Evolutionary conservation across 495 filamentous ascomycete genomes (phyloP).

Genomic region (Aspergillus indologenus): DNA sequence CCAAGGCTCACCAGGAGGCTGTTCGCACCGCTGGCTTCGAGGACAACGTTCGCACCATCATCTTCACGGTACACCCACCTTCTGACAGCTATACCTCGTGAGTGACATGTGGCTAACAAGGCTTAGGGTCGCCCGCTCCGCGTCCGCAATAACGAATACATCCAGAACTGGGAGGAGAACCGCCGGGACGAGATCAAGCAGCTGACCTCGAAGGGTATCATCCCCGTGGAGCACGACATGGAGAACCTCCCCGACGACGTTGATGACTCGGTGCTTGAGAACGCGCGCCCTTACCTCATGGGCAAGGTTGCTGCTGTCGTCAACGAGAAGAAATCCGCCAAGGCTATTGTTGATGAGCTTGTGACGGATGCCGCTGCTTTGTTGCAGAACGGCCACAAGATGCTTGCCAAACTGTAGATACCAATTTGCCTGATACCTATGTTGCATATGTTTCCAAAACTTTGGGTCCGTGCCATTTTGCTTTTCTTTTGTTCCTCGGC

Average conservation of each 20-base stretch:
- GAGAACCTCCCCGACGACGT: constrained; percentile 74
- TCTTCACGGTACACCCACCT: constrained; percentile 71
- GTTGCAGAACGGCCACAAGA: constrained; percentile 62
- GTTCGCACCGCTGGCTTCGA: constrained; percentile 88
- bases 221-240: constrained; percentile 92
- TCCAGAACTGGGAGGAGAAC: constrained; percentile 94
- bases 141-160: constrained; percentile 90
- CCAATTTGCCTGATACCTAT: constrained; percentile 2
- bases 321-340: constrained; percentile 89
- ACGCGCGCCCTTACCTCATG: constrained; percentile 90
- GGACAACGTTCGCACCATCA: constrained; percentile 93
- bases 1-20: constrained; percentile 93
- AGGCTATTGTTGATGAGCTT: constrained; percentile 92
- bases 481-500: neutral
- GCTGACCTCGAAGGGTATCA: constrained; percentile 79
- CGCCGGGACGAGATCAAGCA: constrained; percentile 84
- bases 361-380: constrained; percentile 73
- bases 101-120: constrained; percentile 21
- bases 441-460: neutral
- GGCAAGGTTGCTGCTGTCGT: constrained; percentile 93
- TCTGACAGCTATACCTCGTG: neutral
- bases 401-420: constrained; percentile 65
- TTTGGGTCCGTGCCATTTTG: neutral
- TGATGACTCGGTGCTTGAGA: constrained; percentile 81
- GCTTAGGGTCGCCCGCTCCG: constrained; percentile 78